Percentiles rank a stretch among this genome's conserved stretches.
phyloP scores from a whole-genome alignment of 345 rosid species.

The Salix dunnii region DNA sequence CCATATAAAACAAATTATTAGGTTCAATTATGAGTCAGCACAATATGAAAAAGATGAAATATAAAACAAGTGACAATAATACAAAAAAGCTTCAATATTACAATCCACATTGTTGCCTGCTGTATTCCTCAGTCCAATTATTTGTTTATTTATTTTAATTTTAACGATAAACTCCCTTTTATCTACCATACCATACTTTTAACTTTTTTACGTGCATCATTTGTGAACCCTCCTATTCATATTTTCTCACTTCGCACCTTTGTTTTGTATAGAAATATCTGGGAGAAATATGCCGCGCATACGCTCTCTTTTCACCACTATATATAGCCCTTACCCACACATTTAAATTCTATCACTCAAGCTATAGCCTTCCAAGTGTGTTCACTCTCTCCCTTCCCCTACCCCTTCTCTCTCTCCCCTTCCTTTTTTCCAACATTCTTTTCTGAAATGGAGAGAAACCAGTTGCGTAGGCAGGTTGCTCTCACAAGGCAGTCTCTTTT shows the following conservation, averaged over 20 bases:
- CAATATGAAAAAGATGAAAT: no score
- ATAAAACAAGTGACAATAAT: no score
- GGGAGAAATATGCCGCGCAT: neutral
- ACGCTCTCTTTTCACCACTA: conserved; percentile 16
- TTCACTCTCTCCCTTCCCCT: neutral
- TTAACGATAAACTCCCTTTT: neutral
- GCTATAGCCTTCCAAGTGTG: neutral
- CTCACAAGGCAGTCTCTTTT: conserved; percentile 58
- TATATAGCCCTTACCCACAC: conserved; percentile 16
- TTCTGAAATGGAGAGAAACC: conserved; percentile 35
- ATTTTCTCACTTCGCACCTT: neutral
- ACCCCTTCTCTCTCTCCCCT: neutral
- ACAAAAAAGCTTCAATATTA: no score
- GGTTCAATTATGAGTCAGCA: no score
- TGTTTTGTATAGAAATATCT: neutral
- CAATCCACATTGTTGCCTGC: no score
- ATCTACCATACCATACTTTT: neutral
- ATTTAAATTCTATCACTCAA: conserved; percentile 12
- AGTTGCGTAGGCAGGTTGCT: conserved; percentile 47
- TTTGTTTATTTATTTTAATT: no score
- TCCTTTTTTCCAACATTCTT: conserved; percentile 6
- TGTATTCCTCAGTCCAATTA: no score
- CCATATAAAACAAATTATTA: no score
- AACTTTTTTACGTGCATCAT: neutral
- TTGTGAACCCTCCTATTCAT: neutral